Evolutionary conservation across 306 rosid genomes (phyloP).

Genomic region (Inga laurina): DNA sequence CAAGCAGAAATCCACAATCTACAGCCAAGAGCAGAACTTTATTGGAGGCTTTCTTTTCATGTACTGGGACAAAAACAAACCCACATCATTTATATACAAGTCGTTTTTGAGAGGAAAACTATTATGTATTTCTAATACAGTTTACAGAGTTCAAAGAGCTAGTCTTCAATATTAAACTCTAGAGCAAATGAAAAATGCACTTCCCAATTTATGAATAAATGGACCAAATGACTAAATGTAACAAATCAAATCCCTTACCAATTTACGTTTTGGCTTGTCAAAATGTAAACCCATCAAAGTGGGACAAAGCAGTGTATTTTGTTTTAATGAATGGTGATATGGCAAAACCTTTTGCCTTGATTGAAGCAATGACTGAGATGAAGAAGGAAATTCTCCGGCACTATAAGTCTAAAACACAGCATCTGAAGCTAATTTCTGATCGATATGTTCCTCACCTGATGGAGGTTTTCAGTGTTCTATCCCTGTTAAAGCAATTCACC

Average conservation of each 20-base stretch:
- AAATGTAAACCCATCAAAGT: neutral
- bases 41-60: neutral
- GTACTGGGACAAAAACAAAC: neutral
- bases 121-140: neutral
- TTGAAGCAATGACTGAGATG: neutral
- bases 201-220: neutral
- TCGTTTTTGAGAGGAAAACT: neutral
- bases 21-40: neutral
- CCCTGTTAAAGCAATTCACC: conserved; percentile 28
- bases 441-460: neutral
- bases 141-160: neutral
- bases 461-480: neutral
- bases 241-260: neutral
- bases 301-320: neutral
- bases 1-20: neutral
- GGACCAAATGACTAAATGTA: neutral
- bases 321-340: neutral
- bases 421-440: neutral
- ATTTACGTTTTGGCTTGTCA: neutral
- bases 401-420: neutral
- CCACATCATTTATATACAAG: neutral
- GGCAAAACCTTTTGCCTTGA: neutral
- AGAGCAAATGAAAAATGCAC: no score
- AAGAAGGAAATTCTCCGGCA: neutral
- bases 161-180: neutral